phyloP scores from a whole-genome alignment of 768 basidiomycete species.

The Galerina marginata region DNA sequence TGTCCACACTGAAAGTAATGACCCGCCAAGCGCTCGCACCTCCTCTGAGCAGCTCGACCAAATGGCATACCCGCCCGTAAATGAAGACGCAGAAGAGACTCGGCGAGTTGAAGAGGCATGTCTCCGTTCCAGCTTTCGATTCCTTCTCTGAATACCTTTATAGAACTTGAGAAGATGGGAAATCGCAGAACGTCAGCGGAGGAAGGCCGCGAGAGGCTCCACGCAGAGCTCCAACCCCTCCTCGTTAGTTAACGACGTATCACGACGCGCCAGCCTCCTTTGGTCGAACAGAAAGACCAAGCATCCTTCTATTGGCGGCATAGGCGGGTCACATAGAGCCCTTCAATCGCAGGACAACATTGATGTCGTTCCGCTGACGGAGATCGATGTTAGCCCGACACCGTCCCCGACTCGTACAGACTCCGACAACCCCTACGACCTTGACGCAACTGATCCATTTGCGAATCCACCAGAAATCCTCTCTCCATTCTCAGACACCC shows the following conservation, averaged over 20 bases:
- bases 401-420: constrained; percentile 43
- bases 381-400: constrained; percentile 49
- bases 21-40: constrained; percentile 26
- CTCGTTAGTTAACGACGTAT: constrained; percentile 63
- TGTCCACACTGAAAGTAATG: constrained; percentile 22
- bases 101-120: constrained; percentile 74
- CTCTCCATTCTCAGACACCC: constrained; percentile 57
- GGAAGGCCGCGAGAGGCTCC: constrained; percentile 74
- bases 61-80: constrained; percentile 66
- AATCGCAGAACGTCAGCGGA: constrained; percentile 72
- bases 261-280: constrained; percentile 62
- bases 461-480: constrained; percentile 48
- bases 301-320: constrained; percentile 35
- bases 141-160: constrained; percentile 12
- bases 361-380: constrained; percentile 60
- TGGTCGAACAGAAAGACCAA: constrained; percentile 50
- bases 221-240: constrained; percentile 30
- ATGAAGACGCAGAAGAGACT: constrained; percentile 70
- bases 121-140: constrained; percentile 6
- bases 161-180: constrained; percentile 85
- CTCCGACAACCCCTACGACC: constrained; percentile 25
- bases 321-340: constrained; percentile 46
- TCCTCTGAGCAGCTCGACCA: constrained; percentile 33
- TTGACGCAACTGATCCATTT: constrained; percentile 48
- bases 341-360: constrained; percentile 57